These are phyloP conservation scores for Halocafeteria seosinensis DNA, from an alignment of 108 stramenopile species.

Conservation along the genomic window DNA sequence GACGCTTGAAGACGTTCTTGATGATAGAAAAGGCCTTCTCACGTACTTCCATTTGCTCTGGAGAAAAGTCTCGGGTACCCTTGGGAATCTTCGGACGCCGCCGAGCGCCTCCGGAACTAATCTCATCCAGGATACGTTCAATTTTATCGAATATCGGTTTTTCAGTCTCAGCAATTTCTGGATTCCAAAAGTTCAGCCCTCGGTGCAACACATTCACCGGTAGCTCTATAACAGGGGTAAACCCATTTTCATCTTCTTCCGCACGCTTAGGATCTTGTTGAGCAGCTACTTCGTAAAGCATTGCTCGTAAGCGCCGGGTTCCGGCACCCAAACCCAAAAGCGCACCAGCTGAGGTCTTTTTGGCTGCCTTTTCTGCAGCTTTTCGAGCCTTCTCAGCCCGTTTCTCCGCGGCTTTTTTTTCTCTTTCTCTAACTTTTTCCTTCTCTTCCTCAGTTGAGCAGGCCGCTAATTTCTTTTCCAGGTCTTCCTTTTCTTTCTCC, in stretches of 20 bases:
- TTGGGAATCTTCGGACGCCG: conserved; percentile 60
- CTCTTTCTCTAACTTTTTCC: background rate
- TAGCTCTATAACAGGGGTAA: too few species aligned
- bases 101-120: conserved; percentile 37
- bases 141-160: background rate
- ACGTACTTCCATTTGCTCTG: conserved; percentile 65
- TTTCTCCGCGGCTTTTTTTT: background rate
- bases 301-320: background rate
- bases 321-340: background rate
- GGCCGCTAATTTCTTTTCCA: background rate
- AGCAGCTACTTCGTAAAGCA: background rate
- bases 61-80: conserved; percentile 55
- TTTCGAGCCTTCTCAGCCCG: background rate
- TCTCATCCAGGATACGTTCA: background rate
- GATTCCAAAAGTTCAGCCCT: background rate
- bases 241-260: background rate
- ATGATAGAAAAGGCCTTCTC: conserved; percentile 59
- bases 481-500: background rate
- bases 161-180: background rate
- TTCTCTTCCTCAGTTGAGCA: background rate
- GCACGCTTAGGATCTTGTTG: background rate
- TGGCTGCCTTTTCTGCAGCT: background rate
- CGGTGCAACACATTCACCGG: too few species aligned
- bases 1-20: conserved; percentile 63
- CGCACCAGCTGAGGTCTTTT: background rate